phyloP scores from a whole-genome alignment of 192 early-diverging fungal genomes.

The Tieghemiomyces parasiticus region DNA sequence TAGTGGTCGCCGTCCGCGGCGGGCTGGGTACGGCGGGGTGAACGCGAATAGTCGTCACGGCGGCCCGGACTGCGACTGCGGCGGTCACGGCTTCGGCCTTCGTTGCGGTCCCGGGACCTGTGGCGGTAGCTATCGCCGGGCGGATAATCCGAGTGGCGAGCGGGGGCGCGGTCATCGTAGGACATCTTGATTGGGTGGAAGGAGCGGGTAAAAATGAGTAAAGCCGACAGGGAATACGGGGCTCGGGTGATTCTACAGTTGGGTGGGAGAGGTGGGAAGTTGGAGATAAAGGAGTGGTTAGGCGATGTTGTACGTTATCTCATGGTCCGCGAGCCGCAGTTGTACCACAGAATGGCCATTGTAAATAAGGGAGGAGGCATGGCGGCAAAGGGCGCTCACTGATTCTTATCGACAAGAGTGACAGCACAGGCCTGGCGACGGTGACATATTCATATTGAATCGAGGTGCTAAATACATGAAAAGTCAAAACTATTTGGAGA shows the following conservation, averaged over 20 bases:
- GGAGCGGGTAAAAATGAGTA: background rate
- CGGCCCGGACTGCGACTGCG: constrained; percentile 26
- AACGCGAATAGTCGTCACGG: constrained; percentile 14
- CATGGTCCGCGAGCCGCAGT: background rate
- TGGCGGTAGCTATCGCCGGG: background rate
- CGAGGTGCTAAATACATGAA: too few species aligned
- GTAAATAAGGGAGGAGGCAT: too few species aligned
- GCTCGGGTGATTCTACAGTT: background rate
- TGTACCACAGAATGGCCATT: too few species aligned
- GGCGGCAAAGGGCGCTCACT: too few species aligned
- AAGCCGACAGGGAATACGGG: background rate
- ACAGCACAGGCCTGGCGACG: background rate
- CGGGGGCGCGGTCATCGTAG: background rate
- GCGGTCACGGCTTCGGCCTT: constrained; percentile 24
- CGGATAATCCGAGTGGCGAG: too few species aligned
- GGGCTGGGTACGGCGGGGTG: constrained; percentile 16
- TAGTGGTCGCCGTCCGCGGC: constrained; percentile 53
- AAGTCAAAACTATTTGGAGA: too few species aligned
- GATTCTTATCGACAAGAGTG: too few species aligned
- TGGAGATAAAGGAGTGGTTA: background rate
- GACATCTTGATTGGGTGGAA: background rate
- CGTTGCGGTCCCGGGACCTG: constrained; percentile 22
- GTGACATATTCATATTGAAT: background rate
- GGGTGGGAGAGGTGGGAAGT: background rate
- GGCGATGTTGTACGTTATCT: background rate